Percentiles rank a stretch among this genome's conserved stretches.
phyloP scores from a whole-genome alignment of 106 monocot genomes.

The Amphibolis antarctica region DNA sequence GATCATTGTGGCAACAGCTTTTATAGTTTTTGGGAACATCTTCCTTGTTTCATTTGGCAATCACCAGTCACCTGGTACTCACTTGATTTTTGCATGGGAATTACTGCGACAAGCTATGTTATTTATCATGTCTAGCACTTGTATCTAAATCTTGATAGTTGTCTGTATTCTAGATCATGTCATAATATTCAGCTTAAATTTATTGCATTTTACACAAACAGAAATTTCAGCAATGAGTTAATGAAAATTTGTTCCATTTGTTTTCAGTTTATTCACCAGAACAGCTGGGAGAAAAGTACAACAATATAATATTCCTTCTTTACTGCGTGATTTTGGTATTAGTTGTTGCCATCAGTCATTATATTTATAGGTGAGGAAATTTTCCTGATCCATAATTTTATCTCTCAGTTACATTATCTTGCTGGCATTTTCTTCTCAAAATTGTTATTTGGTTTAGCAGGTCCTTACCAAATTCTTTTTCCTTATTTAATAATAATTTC shows the following conservation, averaged over 20 bases:
- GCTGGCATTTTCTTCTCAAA: not conserved
- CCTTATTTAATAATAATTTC: not conserved
- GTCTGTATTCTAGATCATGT: not conserved
- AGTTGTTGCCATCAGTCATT: constrained; percentile 61
- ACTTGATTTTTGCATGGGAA: not conserved
- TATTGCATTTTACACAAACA: not conserved
- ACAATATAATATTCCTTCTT: constrained; percentile 71
- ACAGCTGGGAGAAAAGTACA: constrained; percentile 70
- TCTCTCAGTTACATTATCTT: not conserved
- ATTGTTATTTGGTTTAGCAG: not conserved
- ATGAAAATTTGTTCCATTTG: not conserved
- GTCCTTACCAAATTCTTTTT: not conserved
- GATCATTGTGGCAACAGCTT: constrained; percentile 73
- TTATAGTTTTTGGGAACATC: constrained; percentile 88
- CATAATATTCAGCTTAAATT: not conserved
- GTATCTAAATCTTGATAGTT: too few species aligned
- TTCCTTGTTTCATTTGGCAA: constrained; percentile 96
- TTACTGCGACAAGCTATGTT: too few species aligned
- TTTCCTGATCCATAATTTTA: not conserved
- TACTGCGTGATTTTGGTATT: constrained; percentile 71
- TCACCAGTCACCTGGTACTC: constrained; percentile 93
- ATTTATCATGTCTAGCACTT: too few species aligned
- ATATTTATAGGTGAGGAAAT: constrained; percentile 65
- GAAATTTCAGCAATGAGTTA: not conserved
- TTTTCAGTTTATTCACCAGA: constrained; percentile 84